Conservation (phyloP, 208 protist genomes). For the Wallacemonas sp. region DNA sequence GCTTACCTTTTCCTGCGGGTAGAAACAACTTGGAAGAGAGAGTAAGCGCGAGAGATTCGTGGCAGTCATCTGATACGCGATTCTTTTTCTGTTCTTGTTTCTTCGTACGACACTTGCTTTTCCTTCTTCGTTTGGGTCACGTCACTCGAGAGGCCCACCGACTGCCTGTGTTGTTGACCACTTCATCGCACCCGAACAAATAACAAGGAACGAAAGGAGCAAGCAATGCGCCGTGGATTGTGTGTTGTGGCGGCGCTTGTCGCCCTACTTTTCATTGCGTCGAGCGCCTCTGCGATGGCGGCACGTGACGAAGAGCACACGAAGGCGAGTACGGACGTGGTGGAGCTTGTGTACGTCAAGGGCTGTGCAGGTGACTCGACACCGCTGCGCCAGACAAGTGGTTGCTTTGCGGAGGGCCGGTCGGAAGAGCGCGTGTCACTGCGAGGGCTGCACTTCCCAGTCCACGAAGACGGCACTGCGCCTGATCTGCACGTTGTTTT, state of each 20-base stretch:
- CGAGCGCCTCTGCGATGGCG: background rate
- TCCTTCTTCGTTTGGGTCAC: no score
- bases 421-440: conserved; percentile 24
- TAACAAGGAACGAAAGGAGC: background rate
- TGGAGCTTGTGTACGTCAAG: conserved; percentile 50
- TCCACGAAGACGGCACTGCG: conserved; percentile 13
- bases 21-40: no score
- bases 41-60: no score
- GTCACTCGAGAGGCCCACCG: no score
- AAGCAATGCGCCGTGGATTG: background rate
- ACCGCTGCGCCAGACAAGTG: conserved; percentile 26
- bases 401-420: conserved; percentile 41
- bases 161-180: no score
- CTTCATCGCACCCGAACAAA: no score
- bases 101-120: background rate
- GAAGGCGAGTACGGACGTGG: background rate
- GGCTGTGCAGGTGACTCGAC: conserved; percentile 40
- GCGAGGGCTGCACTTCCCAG: conserved; percentile 53
- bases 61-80: background rate
- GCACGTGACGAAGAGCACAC: background rate
- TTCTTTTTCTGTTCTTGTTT: background rate
- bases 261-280: background rate
- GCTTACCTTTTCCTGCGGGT: background rate
- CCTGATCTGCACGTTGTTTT: conserved; percentile 7
- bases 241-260: background rate